A percentile compares a stretch with the other conserved stretches of the same genome.
These are phyloP conservation scores for Metschnikowia hibisci DNA, from an alignment of 805 yeast species.

Conservation along the genomic window DNA sequence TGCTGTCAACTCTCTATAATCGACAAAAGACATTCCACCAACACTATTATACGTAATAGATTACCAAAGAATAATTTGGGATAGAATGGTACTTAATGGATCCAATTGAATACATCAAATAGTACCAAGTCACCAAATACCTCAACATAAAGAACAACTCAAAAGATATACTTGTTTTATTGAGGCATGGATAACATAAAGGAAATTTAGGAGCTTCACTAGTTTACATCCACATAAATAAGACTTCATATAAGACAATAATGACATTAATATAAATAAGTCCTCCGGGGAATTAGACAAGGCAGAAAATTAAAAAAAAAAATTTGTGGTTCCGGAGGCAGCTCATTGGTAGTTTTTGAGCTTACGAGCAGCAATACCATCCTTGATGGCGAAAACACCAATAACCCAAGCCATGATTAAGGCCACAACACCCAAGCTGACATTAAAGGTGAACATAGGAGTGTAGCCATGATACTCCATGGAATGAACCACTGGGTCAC, in stretches of 20 bases:
- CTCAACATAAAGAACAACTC: no score
- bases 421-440: slow-evolving; percentile 74
- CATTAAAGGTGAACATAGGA: slow-evolving; percentile 86
- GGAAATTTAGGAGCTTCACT: no score
- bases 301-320: not conserved
- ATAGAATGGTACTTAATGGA: no score
- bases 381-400: slow-evolving; percentile 60
- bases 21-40: no score
- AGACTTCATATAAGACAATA: no score
- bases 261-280: not conserved
- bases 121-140: no score
- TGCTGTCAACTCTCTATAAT: not conserved
- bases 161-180: no score
- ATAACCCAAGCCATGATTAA: slow-evolving; percentile 88
- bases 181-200: no score
- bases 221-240: no score
- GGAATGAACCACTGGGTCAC: slow-evolving; percentile 79
- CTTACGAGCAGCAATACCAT: slow-evolving; percentile 18
- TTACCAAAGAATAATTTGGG: no score
- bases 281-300: not conserved
- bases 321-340: not conserved
- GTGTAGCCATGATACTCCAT: slow-evolving; percentile 80
- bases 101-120: no score
- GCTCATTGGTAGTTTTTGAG: not conserved
- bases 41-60: no score